Evolutionary conservation across 345 rosid genomes (phyloP).

Genomic region (Iberis pinnata): DNA sequence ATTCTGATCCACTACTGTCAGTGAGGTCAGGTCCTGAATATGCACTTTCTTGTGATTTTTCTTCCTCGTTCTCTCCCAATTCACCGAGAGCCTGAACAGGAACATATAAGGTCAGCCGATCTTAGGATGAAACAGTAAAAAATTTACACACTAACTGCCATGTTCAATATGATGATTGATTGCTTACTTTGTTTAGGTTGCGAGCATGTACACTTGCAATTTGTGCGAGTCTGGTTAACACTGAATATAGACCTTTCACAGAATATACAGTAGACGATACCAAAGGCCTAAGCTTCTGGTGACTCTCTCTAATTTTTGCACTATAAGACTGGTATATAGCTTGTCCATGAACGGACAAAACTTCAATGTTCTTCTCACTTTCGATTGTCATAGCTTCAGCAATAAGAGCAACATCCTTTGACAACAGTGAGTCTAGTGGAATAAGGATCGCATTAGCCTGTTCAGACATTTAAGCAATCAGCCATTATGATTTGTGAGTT

Average conservation of each 20-base stretch:
- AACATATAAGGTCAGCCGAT: not conserved
- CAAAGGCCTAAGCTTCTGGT: constrained; percentile 50
- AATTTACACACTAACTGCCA: constrained; percentile 8
- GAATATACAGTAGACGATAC: constrained; percentile 49
- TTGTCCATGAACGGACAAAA: constrained; percentile 81
- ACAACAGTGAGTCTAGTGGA: constrained; percentile 65
- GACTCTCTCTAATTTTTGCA: constrained; percentile 67
- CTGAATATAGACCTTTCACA: constrained; percentile 55
- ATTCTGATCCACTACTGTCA: constrained; percentile 45
- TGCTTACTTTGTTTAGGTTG: constrained; percentile 68
- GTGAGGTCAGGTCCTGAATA: constrained; percentile 47
- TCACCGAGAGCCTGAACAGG: constrained; percentile 62
- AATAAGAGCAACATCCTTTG: constrained; percentile 85
- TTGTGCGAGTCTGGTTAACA: constrained; percentile 68
- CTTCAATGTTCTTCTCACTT: constrained; percentile 69
- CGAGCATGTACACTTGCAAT: constrained; percentile 86
- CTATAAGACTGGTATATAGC: constrained; percentile 82
- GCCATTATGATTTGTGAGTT: constrained; percentile 12
- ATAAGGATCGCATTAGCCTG: constrained; percentile 77
- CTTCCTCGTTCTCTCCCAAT: constrained; percentile 49
- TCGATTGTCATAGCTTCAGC: constrained; percentile 67
- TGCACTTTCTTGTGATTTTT: constrained; percentile 46
- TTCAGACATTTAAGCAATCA: constrained; percentile 14
- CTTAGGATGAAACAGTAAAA: constrained; percentile 1
- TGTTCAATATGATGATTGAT: constrained; percentile 8